Evolutionary conservation across 257 asterid species (phyloP), one percentile per base, ranked within the genome.

Genomic region (Apocynum venetum): DNA sequence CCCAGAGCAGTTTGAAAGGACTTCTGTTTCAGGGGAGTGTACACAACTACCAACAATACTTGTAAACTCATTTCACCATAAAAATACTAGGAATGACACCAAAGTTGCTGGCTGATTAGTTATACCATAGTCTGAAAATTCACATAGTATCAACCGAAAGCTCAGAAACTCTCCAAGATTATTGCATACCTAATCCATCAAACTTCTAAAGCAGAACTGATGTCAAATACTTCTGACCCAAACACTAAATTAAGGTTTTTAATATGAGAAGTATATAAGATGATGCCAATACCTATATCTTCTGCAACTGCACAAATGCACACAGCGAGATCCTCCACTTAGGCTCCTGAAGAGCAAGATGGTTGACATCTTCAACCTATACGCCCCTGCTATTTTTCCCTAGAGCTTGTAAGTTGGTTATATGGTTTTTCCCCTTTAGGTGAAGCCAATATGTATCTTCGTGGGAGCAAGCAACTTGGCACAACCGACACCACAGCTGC

Each of bases 391-490:
- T 55, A 67, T 49, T 8, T 68, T 40, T 68, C 43, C 44, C 79
- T n/a, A 57, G n/a, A 55, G 74, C 57, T 51, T 11, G 43, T 12
- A 72, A 41, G 36, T 60, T 77, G 59, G 75, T 48, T 20, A 69
- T 55, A 72, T 90, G 96, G 48, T 72, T 76, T 77, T 75, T 89
- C 15, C 91, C 92, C 79, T 60, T 84, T n/a, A 87, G 75, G 75
- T 91, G 92, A 87, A 65, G 71, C 63, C 20, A 12, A 61, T 78
- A 86, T 48, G 70, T 35, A 0, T 86, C 85, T 71, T 79, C 80
- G 46, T 85, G 84, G 83, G 84, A 78, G 89, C 93, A 86, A n/a
- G 81, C 71, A 77, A 86, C 90, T 55, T 60, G 43, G 78, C 92
- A 90, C 46, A 89, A 38, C 61, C 82, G 86, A 10, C 93, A 87